A percentile compares a stretch with the other conserved stretches of the same genome.
phyloP scores from a whole-genome alignment of 345 rosid species.

The Psidium guajava region DNA sequence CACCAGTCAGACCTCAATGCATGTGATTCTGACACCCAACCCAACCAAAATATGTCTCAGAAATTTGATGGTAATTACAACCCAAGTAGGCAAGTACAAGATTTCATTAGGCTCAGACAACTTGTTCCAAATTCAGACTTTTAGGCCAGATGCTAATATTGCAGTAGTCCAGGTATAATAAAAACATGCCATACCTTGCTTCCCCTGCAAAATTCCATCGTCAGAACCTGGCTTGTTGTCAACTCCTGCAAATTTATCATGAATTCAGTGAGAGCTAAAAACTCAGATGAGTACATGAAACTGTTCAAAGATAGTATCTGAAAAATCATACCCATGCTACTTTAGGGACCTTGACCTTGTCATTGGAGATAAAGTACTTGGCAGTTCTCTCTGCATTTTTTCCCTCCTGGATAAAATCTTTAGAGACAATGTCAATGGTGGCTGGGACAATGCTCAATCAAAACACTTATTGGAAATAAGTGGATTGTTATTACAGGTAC shows the following conservation, averaged over 20 bases:
- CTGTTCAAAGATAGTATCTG: neutral
- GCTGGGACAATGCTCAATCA: neutral
- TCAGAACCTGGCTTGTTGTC: conserved; percentile 67
- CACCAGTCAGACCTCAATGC: neutral
- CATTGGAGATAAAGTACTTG: conserved; percentile 45
- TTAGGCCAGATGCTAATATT: neutral
- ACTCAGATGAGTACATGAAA: neutral
- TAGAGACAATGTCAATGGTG: neutral
- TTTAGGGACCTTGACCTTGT: conserved; percentile 42
- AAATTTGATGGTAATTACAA: neutral
- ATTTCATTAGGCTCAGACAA: neutral
- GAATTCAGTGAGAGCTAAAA: neutral
- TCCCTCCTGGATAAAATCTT: conserved; percentile 88
- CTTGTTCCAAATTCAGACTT: neutral
- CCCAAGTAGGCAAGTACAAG: neutral
- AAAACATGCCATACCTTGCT: conserved; percentile 39
- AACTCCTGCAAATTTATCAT: conserved; percentile 29
- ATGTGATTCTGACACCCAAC: neutral
- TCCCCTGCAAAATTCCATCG: conserved; percentile 78
- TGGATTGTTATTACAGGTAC: neutral
- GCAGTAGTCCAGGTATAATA: neutral
- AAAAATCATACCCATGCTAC: conserved; percentile 55
- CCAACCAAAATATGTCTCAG: neutral
- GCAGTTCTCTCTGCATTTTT: conserved; percentile 69
- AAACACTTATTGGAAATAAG: neutral